Conservation (phyloP, 1,139 yeast genomes). For the Diutina siamensis region DNA sequence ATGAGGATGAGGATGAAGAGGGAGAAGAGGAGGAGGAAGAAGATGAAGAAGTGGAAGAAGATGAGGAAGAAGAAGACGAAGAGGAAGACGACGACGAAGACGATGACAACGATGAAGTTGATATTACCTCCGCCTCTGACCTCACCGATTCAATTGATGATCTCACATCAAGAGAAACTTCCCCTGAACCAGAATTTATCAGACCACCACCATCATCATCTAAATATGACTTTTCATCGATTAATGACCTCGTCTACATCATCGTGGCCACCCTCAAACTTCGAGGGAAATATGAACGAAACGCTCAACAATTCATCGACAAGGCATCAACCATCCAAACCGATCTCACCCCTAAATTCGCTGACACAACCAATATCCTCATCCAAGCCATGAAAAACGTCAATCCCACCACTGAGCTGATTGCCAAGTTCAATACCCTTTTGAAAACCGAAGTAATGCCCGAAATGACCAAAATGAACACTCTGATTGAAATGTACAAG, state of each 20-base stretch:
- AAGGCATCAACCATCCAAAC: not conserved
- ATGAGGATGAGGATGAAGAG: not conserved
- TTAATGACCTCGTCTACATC: conserved; percentile 2
- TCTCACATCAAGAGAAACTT: not conserved
- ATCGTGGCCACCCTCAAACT: not conserved
- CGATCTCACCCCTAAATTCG: not conserved
- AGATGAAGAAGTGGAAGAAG: not conserved
- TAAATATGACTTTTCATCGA: not conserved
- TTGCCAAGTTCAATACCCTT: not conserved
- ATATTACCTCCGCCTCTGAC: not conserved
- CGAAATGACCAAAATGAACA: not conserved
- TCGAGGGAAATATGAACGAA: not conserved
- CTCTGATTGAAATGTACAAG: not conserved
- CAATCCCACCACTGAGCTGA: not conserved
- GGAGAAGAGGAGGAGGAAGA: not conserved
- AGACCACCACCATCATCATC: not conserved
- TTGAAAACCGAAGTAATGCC: not conserved
- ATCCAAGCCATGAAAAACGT: not conserved
- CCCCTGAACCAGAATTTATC: not conserved
- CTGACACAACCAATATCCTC: not conserved
- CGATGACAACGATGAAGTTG: not conserved
- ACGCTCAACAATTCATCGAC: not conserved
- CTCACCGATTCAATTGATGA: too few relatives aligned
- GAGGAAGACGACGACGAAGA: not conserved
- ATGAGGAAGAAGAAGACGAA: not conserved